A percentile compares a stretch with the other conserved stretches of the same genome.
Evolutionary conservation across 768 basidiomycete genomes (phyloP).

Genomic region (Rhizopogon rudus): DNA sequence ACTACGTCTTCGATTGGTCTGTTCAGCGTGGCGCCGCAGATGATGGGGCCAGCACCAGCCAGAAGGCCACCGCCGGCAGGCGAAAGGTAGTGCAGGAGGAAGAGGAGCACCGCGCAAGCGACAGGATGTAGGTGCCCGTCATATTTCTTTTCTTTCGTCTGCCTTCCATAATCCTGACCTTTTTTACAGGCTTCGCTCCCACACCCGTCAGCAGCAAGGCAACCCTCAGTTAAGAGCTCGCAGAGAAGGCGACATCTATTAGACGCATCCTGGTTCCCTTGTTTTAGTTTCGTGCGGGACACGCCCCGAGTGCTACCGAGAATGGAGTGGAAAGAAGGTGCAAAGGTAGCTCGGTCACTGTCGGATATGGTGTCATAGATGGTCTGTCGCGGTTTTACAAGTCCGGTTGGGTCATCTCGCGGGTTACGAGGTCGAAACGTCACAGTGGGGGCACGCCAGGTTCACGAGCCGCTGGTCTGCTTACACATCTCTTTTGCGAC

Average conservation of each 20-base stretch:
- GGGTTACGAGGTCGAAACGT: slow-evolving; percentile 11
- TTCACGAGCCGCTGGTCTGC: slow-evolving; percentile 6
- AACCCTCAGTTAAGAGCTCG: too few relatives aligned
- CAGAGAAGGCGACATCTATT: slow-evolving; percentile 41
- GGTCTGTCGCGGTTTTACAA: slow-evolving; percentile 26
- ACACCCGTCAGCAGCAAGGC: slow-evolving; percentile 73
- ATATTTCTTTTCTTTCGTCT: slow-evolving; percentile 10
- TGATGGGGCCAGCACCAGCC: slow-evolving; percentile 58
- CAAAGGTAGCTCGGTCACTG: slow-evolving; percentile 29
- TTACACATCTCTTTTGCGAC: slow-evolving; percentile 11
- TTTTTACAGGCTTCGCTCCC: slow-evolving; percentile 69
- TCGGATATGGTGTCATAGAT: slow-evolving; percentile 30
- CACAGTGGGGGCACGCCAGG: slow-evolving; percentile 21
- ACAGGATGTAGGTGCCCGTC: slow-evolving; percentile 64
- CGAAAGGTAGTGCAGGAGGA: slow-evolving; percentile 84
- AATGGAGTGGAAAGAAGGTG: slow-evolving; percentile 31
- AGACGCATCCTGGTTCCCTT: slow-evolving; percentile 19
- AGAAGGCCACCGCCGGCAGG: slow-evolving; percentile 56
- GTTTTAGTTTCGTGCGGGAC: slow-evolving; percentile 30
- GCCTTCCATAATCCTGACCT: slow-evolving; percentile 11
- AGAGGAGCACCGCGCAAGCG: slow-evolving; percentile 76
- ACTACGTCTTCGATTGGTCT: slow-evolving; percentile 99
- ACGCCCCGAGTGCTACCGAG: slow-evolving; percentile 43
- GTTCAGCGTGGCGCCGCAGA: slow-evolving; percentile 75
- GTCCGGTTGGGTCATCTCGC: slow-evolving; percentile 9